These are phyloP conservation scores for Hyaloscypha finlandica DNA, from an alignment of 495 filamentous ascomycete genomes.

Conservation along the genomic window DNA sequence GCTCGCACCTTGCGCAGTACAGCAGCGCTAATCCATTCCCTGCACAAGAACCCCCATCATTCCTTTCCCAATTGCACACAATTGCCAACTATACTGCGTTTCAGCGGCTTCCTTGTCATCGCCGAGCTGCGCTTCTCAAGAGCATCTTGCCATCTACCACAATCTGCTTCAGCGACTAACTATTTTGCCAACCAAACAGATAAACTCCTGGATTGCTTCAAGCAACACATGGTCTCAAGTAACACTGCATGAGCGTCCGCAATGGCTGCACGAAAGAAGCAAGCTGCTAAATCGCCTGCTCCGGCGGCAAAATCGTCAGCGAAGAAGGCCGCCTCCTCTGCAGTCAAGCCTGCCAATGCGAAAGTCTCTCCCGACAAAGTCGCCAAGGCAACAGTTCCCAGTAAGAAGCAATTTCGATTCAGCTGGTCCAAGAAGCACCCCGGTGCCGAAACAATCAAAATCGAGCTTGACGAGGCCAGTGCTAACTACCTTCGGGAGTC, in stretches of 20 bases:
- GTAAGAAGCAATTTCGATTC: not conserved
- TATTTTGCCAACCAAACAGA: not conserved
- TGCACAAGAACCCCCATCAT: not conserved
- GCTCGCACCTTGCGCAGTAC: too few relatives aligned
- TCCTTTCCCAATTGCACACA: not conserved
- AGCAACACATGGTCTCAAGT: not conserved
- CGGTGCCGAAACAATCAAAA: not conserved
- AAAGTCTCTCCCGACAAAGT: conserved; percentile 7
- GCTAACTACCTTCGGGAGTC: not conserved
- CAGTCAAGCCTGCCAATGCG: not conserved
- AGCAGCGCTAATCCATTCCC: too few relatives aligned
- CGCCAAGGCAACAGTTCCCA: not conserved
- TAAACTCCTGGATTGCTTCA: not conserved
- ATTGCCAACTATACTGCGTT: not conserved
- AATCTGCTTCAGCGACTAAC: not conserved
- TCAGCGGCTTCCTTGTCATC: not conserved
- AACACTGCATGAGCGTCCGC: not conserved
- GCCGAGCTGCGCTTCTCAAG: not conserved
- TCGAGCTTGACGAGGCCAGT: not conserved
- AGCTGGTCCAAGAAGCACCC: not conserved
- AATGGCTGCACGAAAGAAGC: not conserved
- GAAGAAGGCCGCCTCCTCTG: not conserved
- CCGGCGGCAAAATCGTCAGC: not conserved
- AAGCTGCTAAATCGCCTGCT: not conserved
- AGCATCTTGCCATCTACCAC: not conserved